phyloP scores from a whole-genome alignment of 1,284 basidiomycete genomes.

The Vanrija sp. region DNA sequence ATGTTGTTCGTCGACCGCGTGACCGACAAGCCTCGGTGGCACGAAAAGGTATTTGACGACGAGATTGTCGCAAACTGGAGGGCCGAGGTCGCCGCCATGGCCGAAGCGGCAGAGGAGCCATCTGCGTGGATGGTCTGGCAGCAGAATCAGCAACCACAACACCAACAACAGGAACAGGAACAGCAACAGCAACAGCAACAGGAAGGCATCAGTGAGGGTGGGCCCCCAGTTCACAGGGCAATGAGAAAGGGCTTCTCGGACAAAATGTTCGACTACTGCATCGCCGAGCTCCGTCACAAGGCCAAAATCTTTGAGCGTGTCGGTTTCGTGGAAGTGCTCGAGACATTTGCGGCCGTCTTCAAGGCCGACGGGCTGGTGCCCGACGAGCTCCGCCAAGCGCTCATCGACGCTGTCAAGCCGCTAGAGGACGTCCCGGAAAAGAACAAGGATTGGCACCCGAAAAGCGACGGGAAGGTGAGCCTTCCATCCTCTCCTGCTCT shows the following conservation, averaged over 20 bases:
- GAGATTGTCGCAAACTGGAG: slow-evolving; percentile 11
- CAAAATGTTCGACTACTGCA: slow-evolving; percentile 9
- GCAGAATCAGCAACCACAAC: no score
- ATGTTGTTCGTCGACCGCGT: slow-evolving; percentile 6
- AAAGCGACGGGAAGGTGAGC: slow-evolving; percentile 4
- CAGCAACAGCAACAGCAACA: neutral
- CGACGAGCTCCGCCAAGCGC: neutral
- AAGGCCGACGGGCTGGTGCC: neutral
- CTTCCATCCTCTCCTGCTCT: no score
- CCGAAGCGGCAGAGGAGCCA: no score
- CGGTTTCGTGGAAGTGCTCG: neutral
- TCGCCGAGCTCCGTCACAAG: slow-evolving; percentile 13
- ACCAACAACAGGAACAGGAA: neutral
- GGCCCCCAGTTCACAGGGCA: neutral
- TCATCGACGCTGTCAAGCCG: neutral
- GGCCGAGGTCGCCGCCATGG: neutral
- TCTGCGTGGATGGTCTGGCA: no score
- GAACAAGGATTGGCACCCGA: slow-evolving; percentile 16
- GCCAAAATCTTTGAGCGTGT: slow-evolving; percentile 1
- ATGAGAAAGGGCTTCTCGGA: slow-evolving; percentile 5
- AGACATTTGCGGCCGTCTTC: neutral
- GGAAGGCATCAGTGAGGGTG: neutral
- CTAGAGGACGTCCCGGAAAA: slow-evolving; percentile 4
- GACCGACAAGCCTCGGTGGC: slow-evolving; percentile 11
- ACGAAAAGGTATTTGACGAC: slow-evolving; percentile 7